Base-by-base conservation (phyloP, 768 basidiomycete genomes). In the Gyrodon lividus region DNA sequence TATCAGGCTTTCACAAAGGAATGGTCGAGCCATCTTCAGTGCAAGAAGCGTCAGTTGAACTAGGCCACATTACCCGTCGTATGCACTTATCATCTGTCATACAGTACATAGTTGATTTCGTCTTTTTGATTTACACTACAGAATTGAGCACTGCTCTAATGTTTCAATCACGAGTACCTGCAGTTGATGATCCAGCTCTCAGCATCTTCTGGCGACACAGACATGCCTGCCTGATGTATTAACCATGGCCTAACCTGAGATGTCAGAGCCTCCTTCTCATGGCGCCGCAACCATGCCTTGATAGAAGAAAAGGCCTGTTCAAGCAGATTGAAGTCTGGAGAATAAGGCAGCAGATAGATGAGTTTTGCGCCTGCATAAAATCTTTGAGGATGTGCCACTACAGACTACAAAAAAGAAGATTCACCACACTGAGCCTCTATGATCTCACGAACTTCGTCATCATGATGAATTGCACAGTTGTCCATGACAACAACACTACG, bases 381-480 rank as follows among this genome's bases (percentile, higher is more conserved):
- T 10, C 4, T 44, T 30, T 19, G 23, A 41, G 12, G 39, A 44
- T 44, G 20, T 34, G 5, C 16, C n/a, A n/a, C n/a, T n/a, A n/a
- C 12, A 16, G 12, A 34, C 16, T 34, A 16, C 10, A 5, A n/a
- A n/a, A n/a, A n/a, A n/a, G n/a, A n/a, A n/a, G n/a, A n/a, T n/a
- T n/a, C n/a, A 55, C 34, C 40, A 43, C 46, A 46, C 43, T 64
- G 54, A 17, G 46, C 68, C 26, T 63, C 66, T 30, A 74, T 57
- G 23, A 73, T 57, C 2, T 50, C 24, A 2, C 65, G 59, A 13
- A 75, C 50, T 7, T 70, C 70, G 28, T 70, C 69, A 37, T 65
- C 62, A 30, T 76, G 73, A 51, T 76, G 73, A 43, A 75, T 75
- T 6, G 65, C 55, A 48, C 72, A 72, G 52, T 75, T 75, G 45